Evolutionary conservation across 2,329 filamentous ascomycete genomes (phyloP), one percentile per base, ranked within the genome.

Genomic region (Colletotrichum lupini): DNA sequence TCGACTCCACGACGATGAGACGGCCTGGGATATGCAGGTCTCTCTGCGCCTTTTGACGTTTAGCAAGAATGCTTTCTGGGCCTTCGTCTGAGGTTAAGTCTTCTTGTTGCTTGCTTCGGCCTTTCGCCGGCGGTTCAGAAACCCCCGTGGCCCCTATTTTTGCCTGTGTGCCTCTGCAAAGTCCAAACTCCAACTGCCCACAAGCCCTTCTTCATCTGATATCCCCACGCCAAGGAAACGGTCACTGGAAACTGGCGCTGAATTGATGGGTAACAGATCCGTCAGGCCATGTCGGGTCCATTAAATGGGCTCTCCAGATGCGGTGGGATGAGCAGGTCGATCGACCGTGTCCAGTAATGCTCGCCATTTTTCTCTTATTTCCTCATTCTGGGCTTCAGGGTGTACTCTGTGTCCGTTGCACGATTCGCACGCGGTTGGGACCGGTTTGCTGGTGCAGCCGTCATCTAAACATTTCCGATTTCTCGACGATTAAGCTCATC

Each of bases 1-100:
- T 73, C 61, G 60, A 58, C 71, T 61, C 71, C 71, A 73, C 67
- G 71, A 26, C 14, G 46, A 73, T 62, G 67, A 73, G 67, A 73
- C 56, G 56, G 49, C 61, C 35, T 49, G 19, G 56, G 67, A 65
- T 65, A 5, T 69, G 55, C 35, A 65, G 16, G 55, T 26, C 46
- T 24, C 49, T 28, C 30, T 24, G 60, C 37, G 37, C 37, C 37
- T 42, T 42, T 42, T 42, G 37, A 12, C 24, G 24, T 66, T 58
- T 66, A n/a, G 55, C 26, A 52, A 24, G 28, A 49, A 52, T 52
- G 64, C 26, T 55, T 24, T 32, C 37, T 60, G 28, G n/a, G 53
- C 26, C 28, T 42, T 28, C 56, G 52, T 42, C 62, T 9, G 28
- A 30, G 42, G 16, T 22, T 46, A 28, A 19, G 28, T 57, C 24